Base-by-base conservation (phyloP, 2,329 filamentous ascomycete genomes). In the Thelonectria discophora region DNA sequence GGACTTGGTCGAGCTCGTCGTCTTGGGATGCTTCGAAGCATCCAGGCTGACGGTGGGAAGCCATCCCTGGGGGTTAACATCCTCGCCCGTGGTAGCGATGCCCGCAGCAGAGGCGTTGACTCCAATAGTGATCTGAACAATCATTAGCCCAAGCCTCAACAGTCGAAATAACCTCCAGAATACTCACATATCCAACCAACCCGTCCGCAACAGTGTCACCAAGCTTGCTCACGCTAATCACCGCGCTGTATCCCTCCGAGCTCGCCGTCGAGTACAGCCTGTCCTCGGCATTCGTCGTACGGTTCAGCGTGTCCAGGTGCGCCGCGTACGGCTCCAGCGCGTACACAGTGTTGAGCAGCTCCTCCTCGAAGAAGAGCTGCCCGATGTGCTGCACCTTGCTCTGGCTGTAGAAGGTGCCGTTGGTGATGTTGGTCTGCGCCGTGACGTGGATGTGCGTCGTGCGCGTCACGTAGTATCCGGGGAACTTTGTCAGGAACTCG, bases 401-500 rank as follows among this genome's bases (percentile, higher is more conserved):
- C 30, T 54, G 40, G n/a, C 55, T 59, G 34, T 52, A 62, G 3
- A 52, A 59, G 3, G 60, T 60, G 3, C 60, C 55, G 21, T 59
- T 55, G 39, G 60, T 51, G 21, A 62, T 48, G 51, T 62, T 59
- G 7, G 60, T 60, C 40, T 62, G 60, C 21, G 46, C 55, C 2
- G 60, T 60, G 18, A 60, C 40, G 20, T 62, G 60, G 15, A 62
- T 62, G 42, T 62, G 60, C 15, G 60, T 55, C 24, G 60, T 62
- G 17, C 60, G 50, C 27, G 60, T 59, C 32, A 62, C 52, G 24
- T 60, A 60, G 51, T 62, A 62, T 34, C 55, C 60, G 9, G 60
- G 60, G 20, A 62, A 60, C 30, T 59, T 55, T 9, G 60, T 62
- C 11, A 62, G 39, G 30, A 62, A 62, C 17, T 62, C 60, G 17